phyloP scores from a whole-genome alignment of 2,329 filamentous ascomycete species.

The Arthroderma sp. region DNA sequence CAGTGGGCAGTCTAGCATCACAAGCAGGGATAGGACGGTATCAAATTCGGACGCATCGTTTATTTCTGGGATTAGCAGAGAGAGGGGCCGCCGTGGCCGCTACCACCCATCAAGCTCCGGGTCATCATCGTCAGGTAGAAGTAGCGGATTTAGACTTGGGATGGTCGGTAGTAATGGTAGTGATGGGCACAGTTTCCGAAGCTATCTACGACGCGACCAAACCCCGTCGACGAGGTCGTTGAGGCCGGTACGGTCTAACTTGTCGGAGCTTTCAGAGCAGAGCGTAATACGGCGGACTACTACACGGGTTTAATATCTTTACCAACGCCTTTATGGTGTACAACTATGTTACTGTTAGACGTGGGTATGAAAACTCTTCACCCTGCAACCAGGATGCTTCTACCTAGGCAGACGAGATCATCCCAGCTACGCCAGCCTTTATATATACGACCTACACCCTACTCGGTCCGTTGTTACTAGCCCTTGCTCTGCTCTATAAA shows the following conservation, averaged over 20 bases:
- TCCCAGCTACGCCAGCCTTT: too few species aligned
- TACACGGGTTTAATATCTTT: slow-evolving; percentile 6
- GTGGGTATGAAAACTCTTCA: too few species aligned
- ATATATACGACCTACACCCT: too few species aligned
- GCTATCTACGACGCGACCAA: slow-evolving; percentile 9
- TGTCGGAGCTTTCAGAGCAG: slow-evolving; percentile 22
- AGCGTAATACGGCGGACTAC: slow-evolving; percentile 29
- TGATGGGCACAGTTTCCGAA: slow-evolving; percentile 4
- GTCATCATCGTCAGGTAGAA: slow-evolving; percentile 4
- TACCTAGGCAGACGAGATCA: too few species aligned
- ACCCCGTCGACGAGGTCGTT: slow-evolving; percentile 26
- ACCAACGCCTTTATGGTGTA: neutral
- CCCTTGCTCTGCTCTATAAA: too few species aligned
- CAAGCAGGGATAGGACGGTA: neutral
- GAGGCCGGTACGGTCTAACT: slow-evolving; percentile 19
- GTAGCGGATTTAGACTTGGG: slow-evolving; percentile 11
- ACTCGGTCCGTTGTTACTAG: too few species aligned
- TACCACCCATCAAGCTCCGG: slow-evolving; percentile 3
- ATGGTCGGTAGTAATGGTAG: slow-evolving; percentile 2
- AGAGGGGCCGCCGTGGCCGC: neutral
- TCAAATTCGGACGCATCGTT: slow-evolving; percentile 4
- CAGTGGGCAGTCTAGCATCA: neutral
- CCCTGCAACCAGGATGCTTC: too few species aligned
- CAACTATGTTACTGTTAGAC: too few species aligned
- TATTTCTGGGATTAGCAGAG: slow-evolving; percentile 3